These are phyloP conservation scores for Lagenidium giganteum DNA, from an alignment of 352 stramenopile genomes.

Conservation along the genomic window DNA sequence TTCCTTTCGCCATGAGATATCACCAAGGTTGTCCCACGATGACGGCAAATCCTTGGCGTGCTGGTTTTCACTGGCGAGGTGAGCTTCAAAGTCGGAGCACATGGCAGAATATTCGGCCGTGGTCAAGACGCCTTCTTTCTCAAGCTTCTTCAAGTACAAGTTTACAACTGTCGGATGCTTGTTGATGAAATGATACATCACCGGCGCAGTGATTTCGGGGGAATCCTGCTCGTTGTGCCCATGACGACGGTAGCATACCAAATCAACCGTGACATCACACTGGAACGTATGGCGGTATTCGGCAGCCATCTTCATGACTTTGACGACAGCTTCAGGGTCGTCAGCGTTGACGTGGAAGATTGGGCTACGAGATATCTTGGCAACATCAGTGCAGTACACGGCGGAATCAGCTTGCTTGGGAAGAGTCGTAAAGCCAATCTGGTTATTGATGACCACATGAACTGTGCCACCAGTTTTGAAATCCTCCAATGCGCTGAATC, in stretches of 20 bases:
- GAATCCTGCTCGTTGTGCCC: constrained; percentile 98
- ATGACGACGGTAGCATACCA: constrained; percentile 98
- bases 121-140: constrained; percentile 45
- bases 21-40: constrained; percentile 71
- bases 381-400: constrained; percentile 97
- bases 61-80: constrained; percentile 66
- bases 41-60: constrained; percentile 61
- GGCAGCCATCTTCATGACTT: constrained; percentile 90
- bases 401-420: constrained; percentile 96
- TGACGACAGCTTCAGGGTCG: constrained; percentile 91
- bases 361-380: constrained; percentile 94
- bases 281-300: constrained; percentile 91
- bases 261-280: constrained; percentile 97
- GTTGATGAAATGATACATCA: constrained; percentile 91
- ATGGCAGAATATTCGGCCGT: constrained; percentile 38
- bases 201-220: constrained; percentile 81
- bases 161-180: constrained; percentile 78
- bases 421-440: constrained; percentile 98
- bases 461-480: constrained; percentile 98
- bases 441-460: constrained; percentile 99
- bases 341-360: constrained; percentile 97
- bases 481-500: constrained; percentile 86
- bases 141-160: constrained; percentile 70
- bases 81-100: constrained; percentile 55
- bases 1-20: constrained; percentile 62